Evolutionary conservation across 108 stramenopile genomes (phyloP), one percentile per base, ranked within the genome.

Genomic region (Conticribra weissflogii): DNA sequence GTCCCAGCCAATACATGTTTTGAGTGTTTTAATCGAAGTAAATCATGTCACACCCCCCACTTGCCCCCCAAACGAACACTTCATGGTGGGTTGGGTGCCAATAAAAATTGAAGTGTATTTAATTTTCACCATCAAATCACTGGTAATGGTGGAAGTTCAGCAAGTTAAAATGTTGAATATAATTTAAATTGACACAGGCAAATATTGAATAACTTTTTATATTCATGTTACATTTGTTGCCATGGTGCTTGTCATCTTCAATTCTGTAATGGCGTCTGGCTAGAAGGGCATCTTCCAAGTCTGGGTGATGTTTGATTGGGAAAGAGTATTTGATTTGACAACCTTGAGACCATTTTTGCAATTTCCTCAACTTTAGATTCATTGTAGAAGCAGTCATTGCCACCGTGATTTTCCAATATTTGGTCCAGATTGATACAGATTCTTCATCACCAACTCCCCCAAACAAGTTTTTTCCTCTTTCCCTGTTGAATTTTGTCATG

Each of bases 301-400:
- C 54, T 27, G 67, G 66, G 22, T 60, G 66, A 55, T 46, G 50
- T 46, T 63, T 46, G 45, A 54, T 47, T 7, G 66, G 60, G 36
- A 76, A 76, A 0, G 75, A 76, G 55, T 76, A 76, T 56, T 76
- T 67, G 3, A 76, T 66, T 46, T 68, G 66, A 18, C 74, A 76
- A 19, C 68, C 34, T n/a, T 59, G 34, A 12, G 51, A 24, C 30
- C 33, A 51, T 36, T 15, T n/a, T 22, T 59, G 50, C 48, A 25
- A 59, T 49, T 31, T 52, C 59, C 36, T 70, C 68, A 23, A 58
- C 68, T 25, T 60, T 33, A 1, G 24, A 28, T 18, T 66, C 34
- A 29, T 71, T 44, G 2, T 32, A 33, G 12, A 55, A 66, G 33
- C 5, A 9, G 48, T 32, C 30, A 22, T 59, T n/a, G 3, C 66